Percentiles rank a stretch among this genome's conserved stretches.
phyloP scores from a whole-genome alignment of 2,329 filamentous ascomycete genomes.

The Diaporthe sp. region DNA sequence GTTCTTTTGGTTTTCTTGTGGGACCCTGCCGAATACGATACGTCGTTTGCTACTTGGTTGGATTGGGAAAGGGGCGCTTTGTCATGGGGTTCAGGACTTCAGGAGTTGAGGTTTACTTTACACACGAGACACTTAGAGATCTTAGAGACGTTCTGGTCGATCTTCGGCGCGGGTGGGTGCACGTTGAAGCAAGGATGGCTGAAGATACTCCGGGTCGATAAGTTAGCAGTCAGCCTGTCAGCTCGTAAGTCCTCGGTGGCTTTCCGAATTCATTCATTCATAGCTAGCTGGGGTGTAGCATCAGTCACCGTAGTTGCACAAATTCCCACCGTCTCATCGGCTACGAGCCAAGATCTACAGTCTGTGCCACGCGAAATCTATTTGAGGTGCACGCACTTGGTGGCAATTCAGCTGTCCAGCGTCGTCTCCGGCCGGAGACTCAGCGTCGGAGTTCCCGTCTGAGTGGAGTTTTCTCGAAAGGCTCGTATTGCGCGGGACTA shows the following conservation, averaged over 20 bases:
- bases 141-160: neutral
- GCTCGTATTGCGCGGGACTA: slow-evolving; percentile 17
- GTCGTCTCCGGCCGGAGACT: neutral
- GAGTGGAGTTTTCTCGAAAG: neutral
- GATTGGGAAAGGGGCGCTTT: neutral
- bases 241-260: neutral
- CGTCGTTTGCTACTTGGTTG: neutral
- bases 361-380: neutral
- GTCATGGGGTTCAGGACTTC: slow-evolving; percentile 1
- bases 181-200: neutral
- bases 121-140: neutral
- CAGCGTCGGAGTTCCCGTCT: slow-evolving; percentile 11
- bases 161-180: neutral
- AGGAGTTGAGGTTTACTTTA: neutral
- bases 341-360: neutral
- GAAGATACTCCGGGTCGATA: neutral
- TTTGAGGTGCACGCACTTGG: neutral
- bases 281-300: too few species aligned
- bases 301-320: neutral
- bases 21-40: neutral
- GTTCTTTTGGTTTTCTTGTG: neutral
- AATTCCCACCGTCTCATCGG: neutral
- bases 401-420: slow-evolving; percentile 6
- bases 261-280: neutral
- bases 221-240: neutral